These are phyloP conservation scores for Phytophthora foliorum DNA, from an alignment of 352 stramenopile genomes.

Conservation along the genomic window DNA sequence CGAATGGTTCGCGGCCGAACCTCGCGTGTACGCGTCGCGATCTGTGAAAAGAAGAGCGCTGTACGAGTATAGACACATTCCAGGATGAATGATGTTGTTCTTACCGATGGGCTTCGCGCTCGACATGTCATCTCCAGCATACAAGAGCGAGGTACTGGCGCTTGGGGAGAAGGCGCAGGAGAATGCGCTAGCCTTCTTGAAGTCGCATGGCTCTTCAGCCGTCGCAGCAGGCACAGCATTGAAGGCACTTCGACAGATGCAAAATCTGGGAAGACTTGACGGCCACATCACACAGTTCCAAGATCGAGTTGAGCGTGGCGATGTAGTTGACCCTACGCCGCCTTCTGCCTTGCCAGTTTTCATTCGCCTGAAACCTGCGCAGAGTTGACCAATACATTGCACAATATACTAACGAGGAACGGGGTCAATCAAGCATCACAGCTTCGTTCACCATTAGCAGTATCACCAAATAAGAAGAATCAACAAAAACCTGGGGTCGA, in stretches of 20 bases:
- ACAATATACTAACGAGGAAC: too few relatives aligned
- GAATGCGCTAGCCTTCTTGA: background rate
- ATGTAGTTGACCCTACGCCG: background rate
- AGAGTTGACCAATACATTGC: too few relatives aligned
- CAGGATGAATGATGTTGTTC: conserved; percentile 19
- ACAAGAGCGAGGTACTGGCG: conserved; percentile 13
- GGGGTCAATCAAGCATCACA: too few relatives aligned
- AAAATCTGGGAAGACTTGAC: background rate
- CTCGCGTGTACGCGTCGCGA: background rate
- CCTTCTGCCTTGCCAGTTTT: too few relatives aligned
- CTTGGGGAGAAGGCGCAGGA: too few relatives aligned
- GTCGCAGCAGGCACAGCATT: too few relatives aligned
- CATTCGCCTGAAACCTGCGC: too few relatives aligned
- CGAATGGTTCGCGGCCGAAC: background rate
- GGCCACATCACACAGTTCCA: background rate
- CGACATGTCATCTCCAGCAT: conserved; percentile 1
- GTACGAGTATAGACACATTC: conserved; percentile 17
- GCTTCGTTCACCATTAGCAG: too few relatives aligned
- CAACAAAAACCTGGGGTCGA: too few relatives aligned
- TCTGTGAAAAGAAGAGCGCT: conserved; percentile 14
- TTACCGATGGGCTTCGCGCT: conserved; percentile 18
- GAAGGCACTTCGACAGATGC: too few relatives aligned
- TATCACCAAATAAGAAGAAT: too few relatives aligned
- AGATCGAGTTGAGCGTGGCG: background rate
- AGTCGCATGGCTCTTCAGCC: background rate